A percentile compares a stretch with the other conserved stretches of the same genome.
These are phyloP conservation scores for Cavenderia fasciculata DNA, from an alignment of 78 protist genomes.

Conservation along the genomic window DNA sequence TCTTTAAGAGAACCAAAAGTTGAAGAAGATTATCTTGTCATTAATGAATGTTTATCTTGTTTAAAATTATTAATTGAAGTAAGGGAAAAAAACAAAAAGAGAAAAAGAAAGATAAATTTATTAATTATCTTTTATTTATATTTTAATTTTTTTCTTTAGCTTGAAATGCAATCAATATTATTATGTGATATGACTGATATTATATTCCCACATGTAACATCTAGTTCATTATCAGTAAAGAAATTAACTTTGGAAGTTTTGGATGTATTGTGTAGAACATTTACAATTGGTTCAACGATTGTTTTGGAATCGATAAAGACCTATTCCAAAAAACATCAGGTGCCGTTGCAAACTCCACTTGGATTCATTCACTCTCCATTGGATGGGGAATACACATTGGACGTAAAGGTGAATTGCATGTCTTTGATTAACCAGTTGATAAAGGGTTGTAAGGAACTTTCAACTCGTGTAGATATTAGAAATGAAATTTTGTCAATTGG, in stretches of 20 bases:
- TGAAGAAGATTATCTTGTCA: conserved; percentile 36
- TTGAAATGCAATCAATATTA: conserved; percentile 56
- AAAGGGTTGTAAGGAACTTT: conserved; percentile 8
- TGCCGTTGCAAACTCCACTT: not conserved
- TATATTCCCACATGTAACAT: conserved; percentile 19
- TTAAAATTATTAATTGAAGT: conserved; percentile 50
- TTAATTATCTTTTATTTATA: no score
- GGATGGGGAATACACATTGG: conserved; percentile 46
- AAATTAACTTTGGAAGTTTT: conserved; percentile 56
- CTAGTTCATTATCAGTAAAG: conserved; percentile 9
- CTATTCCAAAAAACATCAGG: not conserved
- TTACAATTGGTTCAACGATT: conserved; percentile 23
- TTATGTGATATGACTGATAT: conserved; percentile 41
- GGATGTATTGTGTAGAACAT: conserved; percentile 34
- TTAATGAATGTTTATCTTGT: conserved; percentile 65
- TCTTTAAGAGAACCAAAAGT: conserved; percentile 20
- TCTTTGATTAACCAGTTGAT: conserved; percentile 67
- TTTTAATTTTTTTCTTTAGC: not conserved
- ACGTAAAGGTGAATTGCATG: conserved; percentile 60
- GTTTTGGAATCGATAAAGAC: conserved; percentile 20
- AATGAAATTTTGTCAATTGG: conserved; percentile 8
- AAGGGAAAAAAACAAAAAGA: no score
- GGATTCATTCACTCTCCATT: conserved; percentile 1
- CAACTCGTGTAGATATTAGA: conserved; percentile 6
- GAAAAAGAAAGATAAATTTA: no score